These are phyloP conservation scores for Tephrocybe rancida DNA, from an alignment of 768 basidiomycete species.

Conservation along the genomic window DNA sequence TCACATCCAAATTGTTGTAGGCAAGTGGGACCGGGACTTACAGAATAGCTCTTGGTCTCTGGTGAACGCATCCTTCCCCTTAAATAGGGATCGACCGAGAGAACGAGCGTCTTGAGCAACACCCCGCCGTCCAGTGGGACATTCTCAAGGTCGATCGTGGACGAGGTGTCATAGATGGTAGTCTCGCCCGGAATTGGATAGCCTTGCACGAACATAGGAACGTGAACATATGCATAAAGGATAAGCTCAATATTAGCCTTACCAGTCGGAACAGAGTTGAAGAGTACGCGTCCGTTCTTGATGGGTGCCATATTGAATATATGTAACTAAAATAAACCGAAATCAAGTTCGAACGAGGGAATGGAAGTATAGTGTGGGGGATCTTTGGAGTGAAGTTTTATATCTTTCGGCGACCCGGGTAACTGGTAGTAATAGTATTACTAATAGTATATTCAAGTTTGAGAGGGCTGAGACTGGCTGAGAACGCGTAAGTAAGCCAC, in stretches of 20 bases:
- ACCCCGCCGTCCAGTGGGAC: constrained; percentile 46
- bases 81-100: constrained; percentile 48
- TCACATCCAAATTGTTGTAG: too few species aligned
- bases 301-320: constrained; percentile 1
- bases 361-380: too few species aligned
- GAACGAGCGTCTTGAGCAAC: constrained; percentile 50
- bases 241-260: background rate
- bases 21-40: constrained; percentile 10
- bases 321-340: too few species aligned
- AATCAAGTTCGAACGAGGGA: too few species aligned
- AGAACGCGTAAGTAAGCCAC: too few species aligned
- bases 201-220: constrained; percentile 17
- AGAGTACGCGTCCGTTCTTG: constrained; percentile 3
- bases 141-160: constrained; percentile 52
- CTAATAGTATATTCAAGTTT: too few species aligned
- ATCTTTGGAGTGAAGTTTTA: too few species aligned
- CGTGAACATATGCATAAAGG: background rate
- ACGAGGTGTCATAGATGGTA: constrained; percentile 42
- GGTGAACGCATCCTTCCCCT: constrained; percentile 39
- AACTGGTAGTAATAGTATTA: too few species aligned
- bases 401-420: too few species aligned
- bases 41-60: constrained; percentile 25
- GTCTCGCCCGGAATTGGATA: constrained; percentile 49
- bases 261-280: background rate
- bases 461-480: too few species aligned